Evolutionary conservation across 257 asterid genomes (phyloP), one percentile per base, ranked within the genome.

Genomic region (Lycium barbarum): DNA sequence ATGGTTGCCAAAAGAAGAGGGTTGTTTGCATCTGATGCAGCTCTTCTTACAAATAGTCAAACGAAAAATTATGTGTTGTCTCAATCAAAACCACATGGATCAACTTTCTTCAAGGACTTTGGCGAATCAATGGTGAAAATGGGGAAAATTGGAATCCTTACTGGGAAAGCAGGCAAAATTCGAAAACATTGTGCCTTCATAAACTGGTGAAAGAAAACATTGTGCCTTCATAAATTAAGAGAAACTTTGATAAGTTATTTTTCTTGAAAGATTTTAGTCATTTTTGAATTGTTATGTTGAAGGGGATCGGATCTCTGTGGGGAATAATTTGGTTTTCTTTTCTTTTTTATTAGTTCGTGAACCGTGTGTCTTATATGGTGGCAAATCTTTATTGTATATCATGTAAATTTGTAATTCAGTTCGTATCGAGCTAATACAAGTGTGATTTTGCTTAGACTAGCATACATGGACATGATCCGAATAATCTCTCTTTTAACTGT

Each of bases 51-150:
- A 47, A 76, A 88, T n/a, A 6, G 0, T 49, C 88, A 86, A 81
- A 87, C 91, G 7, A 88, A 63, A 85, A 15, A 89, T 9, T 88
- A 90, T 55, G 86, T 90, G 20, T 38, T 59, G 49, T 51, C 66
- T 36, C 91, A 88, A 13, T 51, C 84, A n/a, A 79, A 3, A 1
- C 40, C 11, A 2, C 38, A 87, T 22, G 87, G 76, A 2, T 71
- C 86, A 35, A 76, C 88, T 84, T 88, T 90, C 89, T 88, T 88
- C 43, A 86, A 86, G 51, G 91, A 90, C 66, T 90, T 90, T n/a
- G 91, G 90, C 1, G 87, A 86, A n/a, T 88, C 91, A 26, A 90
- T 90, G 90, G 86, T 90, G 81, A 83, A 80, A 0, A 88, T 88
- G 90, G 90, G 90, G 0, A 83, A 88, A 83, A 84, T 89, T 55